Evolutionary conservation across 768 basidiomycete species (phyloP), one percentile per base, ranked within the genome.

Genomic region (Crepidotus variabilis): DNA sequence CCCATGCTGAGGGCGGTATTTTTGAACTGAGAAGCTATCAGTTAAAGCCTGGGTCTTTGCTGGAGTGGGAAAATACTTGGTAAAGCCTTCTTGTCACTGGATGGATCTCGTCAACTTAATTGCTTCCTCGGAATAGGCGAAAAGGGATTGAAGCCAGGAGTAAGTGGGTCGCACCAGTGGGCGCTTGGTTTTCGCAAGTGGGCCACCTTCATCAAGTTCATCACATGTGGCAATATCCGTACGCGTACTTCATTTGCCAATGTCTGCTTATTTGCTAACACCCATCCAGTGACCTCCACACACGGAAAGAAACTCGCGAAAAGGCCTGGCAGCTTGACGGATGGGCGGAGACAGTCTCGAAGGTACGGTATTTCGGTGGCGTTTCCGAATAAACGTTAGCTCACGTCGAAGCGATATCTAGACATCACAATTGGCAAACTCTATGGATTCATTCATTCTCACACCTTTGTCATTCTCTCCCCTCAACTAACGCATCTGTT

Each of bases 191-290:
- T 72, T 89, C 90, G 55, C 92, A 93, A 70, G 78, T 92, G 48
- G 92, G 92, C 51, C 81, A 88, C 49, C 76, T 92, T 53, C 88
- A 92, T 66, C 82, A 92, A 61, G 96, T 97, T 7, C 91, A 98
- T 68, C 96, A 98, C 73, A 83, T 98, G 74, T 98, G 96, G 96
- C 95, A 98, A 72, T 96, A 96, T 69, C 86, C 87, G 92, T 93
- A 65, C 68, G 87, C 80, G 23, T 50, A 5, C 32, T 47, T 48
- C 11, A 49, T 51, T 20, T 54, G 51, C 18, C 16, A 8, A 8
- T 47, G 59, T 56, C 48, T 52, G 54, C 39, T 32, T 18, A 45
- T 43, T 59, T 52, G 50, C 56, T 56, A 50, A 50, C 21, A 57
- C 47, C 55, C 28, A 47, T 50, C 51, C 58, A 90, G 90, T 55